phyloP scores from a whole-genome alignment of 2,329 filamentous ascomycete genomes.

The Sclerotinia borealis region DNA sequence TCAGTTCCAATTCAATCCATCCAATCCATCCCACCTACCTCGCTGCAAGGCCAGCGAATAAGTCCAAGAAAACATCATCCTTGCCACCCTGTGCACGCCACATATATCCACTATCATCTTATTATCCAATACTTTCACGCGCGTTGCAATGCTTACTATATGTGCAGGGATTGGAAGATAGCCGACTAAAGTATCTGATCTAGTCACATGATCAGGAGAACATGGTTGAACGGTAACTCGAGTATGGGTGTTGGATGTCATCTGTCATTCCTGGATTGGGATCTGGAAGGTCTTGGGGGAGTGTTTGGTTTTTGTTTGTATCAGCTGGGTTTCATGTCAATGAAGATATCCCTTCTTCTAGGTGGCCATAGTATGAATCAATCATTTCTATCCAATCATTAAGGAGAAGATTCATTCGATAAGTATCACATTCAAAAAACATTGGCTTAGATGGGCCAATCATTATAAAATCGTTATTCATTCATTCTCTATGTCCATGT shows the following conservation, averaged over 20 bases:
- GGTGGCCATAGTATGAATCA: background rate
- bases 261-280: background rate
- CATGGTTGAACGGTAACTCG: background rate
- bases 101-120: background rate
- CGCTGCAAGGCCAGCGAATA: slow-evolving; percentile 12
- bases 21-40: background rate
- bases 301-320: background rate
- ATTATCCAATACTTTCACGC: background rate
- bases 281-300: background rate
- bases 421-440: background rate
- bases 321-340: background rate
- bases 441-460: background rate
- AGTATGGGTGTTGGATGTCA: background rate
- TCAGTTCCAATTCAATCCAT: background rate
- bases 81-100: background rate
- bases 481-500: slow-evolving; percentile 11
- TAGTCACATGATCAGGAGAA: background rate
- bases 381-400: background rate
- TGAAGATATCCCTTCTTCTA: background rate
- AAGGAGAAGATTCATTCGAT: background rate
- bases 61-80: slow-evolving; percentile 2
- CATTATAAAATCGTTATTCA: slow-evolving; percentile 7
- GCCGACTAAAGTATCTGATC: background rate
- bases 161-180: background rate
- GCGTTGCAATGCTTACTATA: background rate